These are phyloP conservation scores for Malassezia pachydermatis DNA, from an alignment of 1,284 basidiomycete genomes.

Conservation along the genomic window DNA sequence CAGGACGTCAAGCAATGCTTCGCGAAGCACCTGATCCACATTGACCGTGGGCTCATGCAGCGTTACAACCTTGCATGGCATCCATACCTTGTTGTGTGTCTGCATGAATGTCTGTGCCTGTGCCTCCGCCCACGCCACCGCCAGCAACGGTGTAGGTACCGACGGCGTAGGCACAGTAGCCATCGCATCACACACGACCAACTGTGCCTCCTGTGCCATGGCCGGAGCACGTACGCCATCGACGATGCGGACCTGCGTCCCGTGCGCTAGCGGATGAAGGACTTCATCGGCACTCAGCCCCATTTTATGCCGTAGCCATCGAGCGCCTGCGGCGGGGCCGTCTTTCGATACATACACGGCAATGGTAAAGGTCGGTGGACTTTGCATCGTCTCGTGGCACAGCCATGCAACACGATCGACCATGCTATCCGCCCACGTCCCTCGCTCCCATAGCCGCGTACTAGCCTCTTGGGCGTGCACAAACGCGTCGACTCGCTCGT, in stretches of 20 bases:
- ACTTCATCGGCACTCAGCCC: not conserved
- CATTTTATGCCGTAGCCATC: constrained; percentile 6
- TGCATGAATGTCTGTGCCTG: not conserved
- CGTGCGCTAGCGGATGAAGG: not conserved
- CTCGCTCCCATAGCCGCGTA: constrained; percentile 1
- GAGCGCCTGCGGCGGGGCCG: not conserved
- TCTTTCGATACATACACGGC: not conserved
- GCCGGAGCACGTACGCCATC: not conserved
- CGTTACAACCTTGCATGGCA: not conserved
- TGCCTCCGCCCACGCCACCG: not conserved
- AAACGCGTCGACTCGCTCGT: not conserved
- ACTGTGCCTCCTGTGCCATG: not conserved
- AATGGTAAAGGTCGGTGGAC: not conserved
- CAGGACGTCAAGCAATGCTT: not conserved
- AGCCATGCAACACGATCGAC: constrained; percentile 2
- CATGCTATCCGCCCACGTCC: not conserved
- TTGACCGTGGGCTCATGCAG: constrained; percentile 10
- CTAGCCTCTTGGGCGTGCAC: not conserved
- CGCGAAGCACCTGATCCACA: constrained; percentile 6
- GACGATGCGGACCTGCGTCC: constrained; percentile 1
- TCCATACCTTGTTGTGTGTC: not conserved
- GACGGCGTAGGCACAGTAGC: not conserved
- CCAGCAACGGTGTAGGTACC: not conserved
- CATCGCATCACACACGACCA: not conserved
- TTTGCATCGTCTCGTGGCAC: not conserved